Percentiles rank a stretch among this genome's conserved stretches.
Conservation (phyloP, 768 basidiomycete species). For the Tephrocybe sp. region DNA sequence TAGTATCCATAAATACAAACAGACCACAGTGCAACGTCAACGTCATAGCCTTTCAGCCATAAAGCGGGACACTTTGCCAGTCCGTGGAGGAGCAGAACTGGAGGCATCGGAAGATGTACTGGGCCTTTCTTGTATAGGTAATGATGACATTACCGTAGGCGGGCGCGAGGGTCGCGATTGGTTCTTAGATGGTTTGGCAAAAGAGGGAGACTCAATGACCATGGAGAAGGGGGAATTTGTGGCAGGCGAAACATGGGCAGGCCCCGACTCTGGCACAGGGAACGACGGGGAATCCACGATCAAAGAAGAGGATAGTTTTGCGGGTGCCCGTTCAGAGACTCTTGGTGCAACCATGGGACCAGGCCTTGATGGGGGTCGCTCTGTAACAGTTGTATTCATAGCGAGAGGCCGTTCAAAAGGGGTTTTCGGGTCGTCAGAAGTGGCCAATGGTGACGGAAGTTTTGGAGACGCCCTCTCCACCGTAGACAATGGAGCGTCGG, state of each 20-base stretch:
- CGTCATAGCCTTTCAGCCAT: conserved; percentile 27
- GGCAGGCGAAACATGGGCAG: conserved; percentile 5
- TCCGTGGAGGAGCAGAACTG: background rate
- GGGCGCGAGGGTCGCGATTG: conserved; percentile 9
- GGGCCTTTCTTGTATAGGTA: conserved; percentile 6
- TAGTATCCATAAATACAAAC: conserved; percentile 20
- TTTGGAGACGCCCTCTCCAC: conserved; percentile 37
- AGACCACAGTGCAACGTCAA: conserved; percentile 15
- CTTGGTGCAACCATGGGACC: conserved; percentile 1
- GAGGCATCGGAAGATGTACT: background rate
- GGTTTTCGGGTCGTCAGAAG: conserved; percentile 14
- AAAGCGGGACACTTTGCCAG: conserved; percentile 29
- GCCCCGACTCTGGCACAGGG: conserved; percentile 22
- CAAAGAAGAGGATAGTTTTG: conserved; percentile 23
- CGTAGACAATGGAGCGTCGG: conserved; percentile 25
- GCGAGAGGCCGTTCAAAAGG: background rate
- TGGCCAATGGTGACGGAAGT: conserved; percentile 11
- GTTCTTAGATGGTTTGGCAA: conserved; percentile 6
- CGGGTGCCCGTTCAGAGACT: conserved; percentile 10
- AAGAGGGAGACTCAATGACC: conserved; percentile 19
- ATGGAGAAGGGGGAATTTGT: conserved; percentile 5
- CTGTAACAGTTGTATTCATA: conserved; percentile 11
- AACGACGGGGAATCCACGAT: conserved; percentile 41
- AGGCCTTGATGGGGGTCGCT: conserved; percentile 33
- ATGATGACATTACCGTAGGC: conserved; percentile 10